phyloP scores from a whole-genome alignment of 306 rosid genomes.

The Ceratonia siliqua region DNA sequence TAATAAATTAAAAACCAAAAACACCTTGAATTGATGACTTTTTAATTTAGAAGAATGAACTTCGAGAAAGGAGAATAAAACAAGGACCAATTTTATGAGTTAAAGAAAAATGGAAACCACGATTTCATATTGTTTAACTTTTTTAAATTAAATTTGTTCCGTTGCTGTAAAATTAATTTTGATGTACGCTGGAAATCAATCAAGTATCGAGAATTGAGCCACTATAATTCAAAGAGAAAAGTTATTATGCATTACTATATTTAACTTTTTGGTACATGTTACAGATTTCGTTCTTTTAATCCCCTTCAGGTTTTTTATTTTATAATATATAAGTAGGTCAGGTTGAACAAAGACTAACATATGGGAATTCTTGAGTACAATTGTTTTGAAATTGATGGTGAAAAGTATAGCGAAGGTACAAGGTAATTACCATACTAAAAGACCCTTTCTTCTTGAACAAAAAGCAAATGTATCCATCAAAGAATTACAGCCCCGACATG shows the following conservation, averaged over 20 bases:
- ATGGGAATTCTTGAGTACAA: neutral
- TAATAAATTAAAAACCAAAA: neutral
- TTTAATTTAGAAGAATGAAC: neutral
- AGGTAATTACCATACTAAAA: conserved; percentile 29
- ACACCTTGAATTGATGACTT: neutral
- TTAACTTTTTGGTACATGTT: too few species aligned
- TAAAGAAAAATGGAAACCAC: neutral
- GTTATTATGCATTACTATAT: neutral
- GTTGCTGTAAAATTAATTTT: neutral
- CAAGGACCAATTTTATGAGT: neutral
- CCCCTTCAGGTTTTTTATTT: too few species aligned
- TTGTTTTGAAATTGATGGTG: conserved; percentile 11
- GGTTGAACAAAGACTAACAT: neutral
- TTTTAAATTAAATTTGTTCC: neutral
- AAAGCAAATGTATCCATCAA: conserved; percentile 32
- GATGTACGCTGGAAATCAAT: neutral
- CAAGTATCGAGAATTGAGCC: neutral
- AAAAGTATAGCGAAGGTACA: neutral
- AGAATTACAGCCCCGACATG: conserved; percentile 32
- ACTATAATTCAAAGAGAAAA: neutral
- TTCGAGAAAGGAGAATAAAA: neutral
- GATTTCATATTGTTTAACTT: neutral
- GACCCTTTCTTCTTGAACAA: conserved; percentile 22
- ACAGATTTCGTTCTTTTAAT: neutral
- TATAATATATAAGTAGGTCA: neutral